Base-by-base conservation (phyloP, 306 rosid species). In the Trifolium subterraneum region DNA sequence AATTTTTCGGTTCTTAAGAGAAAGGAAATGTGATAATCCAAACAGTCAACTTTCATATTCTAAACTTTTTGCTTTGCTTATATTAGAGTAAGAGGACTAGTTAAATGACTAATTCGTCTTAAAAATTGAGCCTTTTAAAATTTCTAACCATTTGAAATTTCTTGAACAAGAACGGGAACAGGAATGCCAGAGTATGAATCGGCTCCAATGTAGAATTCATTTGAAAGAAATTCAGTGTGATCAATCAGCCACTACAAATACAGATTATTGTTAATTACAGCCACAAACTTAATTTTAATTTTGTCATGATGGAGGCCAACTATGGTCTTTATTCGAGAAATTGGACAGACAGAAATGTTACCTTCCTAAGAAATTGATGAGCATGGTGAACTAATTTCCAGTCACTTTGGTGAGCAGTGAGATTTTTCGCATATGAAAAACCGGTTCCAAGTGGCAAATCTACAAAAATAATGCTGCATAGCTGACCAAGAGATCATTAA, bases 141-240 rank as follows among this genome's bases (percentile, higher is more conserved):
- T 29, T 54, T 52, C 70, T 13, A 83, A 92, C 96, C 96, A 48
- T 74, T 83, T 66, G 83, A 83, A 78, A 93, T 85, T 71, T 85
- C 71, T 51, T 82, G 83, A 18, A 64, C 82, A 71, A 93, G 45
- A 7, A 50, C 67, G 0, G 98, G 98, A 18, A 78, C 52, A 55
- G 79, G 60, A 36, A 90, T 79, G 36, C 96, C 98, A 19, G 95
- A 84, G 79, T 88, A 90, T 1, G 98, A 93, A 76, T 86, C 93
- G 7, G 85, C 96, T 18, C 87, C 93, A 0, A 93, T 20, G n/a
- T 89, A 90, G 18, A 89, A 31, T 9, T 84, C 78, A 80, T 87
- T 89, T 13, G 90, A 64, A 10, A 64, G 56, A 70, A 89, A 90
- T 67, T 87, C 86, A 1, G 93, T 75, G 67, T 90, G 96, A 45